Evolutionary conservation across 148 eudicot species (phyloP), one percentile per base, ranked within the genome.

Genomic region (Selenicereus undatus): DNA sequence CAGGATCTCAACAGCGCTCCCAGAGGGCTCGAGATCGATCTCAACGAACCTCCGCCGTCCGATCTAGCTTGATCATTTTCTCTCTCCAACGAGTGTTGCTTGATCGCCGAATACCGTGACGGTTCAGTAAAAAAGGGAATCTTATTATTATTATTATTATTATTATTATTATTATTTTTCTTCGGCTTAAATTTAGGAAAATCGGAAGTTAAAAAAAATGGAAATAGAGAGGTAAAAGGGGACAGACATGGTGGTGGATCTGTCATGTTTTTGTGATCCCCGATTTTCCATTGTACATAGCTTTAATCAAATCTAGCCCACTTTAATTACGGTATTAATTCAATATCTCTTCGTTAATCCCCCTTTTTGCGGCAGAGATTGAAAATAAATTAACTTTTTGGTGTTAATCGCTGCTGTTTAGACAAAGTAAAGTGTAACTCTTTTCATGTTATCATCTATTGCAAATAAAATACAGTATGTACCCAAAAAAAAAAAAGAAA

Each of bases 1-100:
- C 85, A 85, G 11, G 86, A 80, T 76, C 80, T 81, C 11, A 80
- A 79, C 8, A 77, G 85, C 75, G 56, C 50, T 36, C 75, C 58
- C 18, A 76, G 81, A 76, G 85, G 66, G 24, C 30, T 76, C 11
- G 81, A 36, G 51, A 64, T 92, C 50, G 93, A 92, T 86, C 86
- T 92, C 29, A 90, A 89, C 82, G 62, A 83, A 56, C 90, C 89
- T 62, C 89, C 93, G 35, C 91, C 91, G 64, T 71, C 58, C 52
- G 93, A 86, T 56, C 76, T 65, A 13, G 87, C 80, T 9, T 91
- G 83, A 87, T 62, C 78, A 5, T 48, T 27, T 79, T 79, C 76
- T 83, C 69, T 51, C 81, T 71, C 71, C 24, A 32, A 17, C 6
- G 74, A 69, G 72, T 32, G 58, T 82, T 70, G 42, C 32, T 35